phyloP scores from a whole-genome alignment of 441 rosid genomes.

The Raphanus hybrid region DNA sequence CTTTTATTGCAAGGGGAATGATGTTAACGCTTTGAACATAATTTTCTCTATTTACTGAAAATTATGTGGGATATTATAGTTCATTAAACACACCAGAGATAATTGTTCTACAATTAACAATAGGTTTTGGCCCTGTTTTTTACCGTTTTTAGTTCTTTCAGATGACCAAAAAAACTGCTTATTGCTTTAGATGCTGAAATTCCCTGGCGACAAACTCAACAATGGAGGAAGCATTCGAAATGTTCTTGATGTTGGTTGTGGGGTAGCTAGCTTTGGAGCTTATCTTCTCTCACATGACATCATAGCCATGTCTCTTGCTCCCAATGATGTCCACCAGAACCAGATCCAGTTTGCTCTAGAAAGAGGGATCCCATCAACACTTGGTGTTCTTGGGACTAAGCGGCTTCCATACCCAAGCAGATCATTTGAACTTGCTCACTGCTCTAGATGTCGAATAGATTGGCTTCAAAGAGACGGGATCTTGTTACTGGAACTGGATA shows the following conservation, averaged over 20 bases:
- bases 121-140: slow-evolving; percentile 30
- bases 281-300: slow-evolving; percentile 84
- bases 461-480: slow-evolving; percentile 98
- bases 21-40: slow-evolving; percentile 16
- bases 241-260: slow-evolving; percentile 97
- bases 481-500: slow-evolving; percentile 86
- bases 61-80: slow-evolving; percentile 11
- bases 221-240: slow-evolving; percentile 78
- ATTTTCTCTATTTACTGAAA: background rate
- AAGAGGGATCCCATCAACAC: slow-evolving; percentile 92
- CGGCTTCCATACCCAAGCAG: slow-evolving; percentile 96
- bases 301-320: slow-evolving; percentile 93
- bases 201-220: slow-evolving; percentile 82
- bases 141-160: slow-evolving; percentile 31
- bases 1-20: background rate
- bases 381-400: slow-evolving; percentile 96
- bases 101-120: slow-evolving; percentile 6
- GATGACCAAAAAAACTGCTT: slow-evolving; percentile 41
- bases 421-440: slow-evolving; percentile 94
- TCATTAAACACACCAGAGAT: background rate
- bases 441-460: slow-evolving; percentile 95
- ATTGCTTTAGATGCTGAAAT: slow-evolving; percentile 81
- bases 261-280: slow-evolving; percentile 98
- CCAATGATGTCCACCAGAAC: slow-evolving; percentile 96
- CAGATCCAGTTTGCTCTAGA: slow-evolving; percentile 97